phyloP scores from a whole-genome alignment of 352 stramenopile species.

The Pythium brachiatum region DNA sequence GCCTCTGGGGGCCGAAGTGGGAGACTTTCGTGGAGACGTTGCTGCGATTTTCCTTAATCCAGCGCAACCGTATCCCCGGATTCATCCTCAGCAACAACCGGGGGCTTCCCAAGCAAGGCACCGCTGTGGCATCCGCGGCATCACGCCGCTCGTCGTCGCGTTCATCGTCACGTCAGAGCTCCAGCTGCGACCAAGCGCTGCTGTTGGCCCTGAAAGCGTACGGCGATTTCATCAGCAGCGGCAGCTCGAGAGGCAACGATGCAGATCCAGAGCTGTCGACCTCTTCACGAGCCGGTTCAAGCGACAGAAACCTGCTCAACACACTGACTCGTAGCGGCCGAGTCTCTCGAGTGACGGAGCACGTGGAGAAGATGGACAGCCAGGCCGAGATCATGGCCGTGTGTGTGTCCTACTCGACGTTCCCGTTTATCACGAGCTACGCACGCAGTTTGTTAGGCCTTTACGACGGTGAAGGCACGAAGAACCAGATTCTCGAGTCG shows the following conservation, averaged over 20 bases:
- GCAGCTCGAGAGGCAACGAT: neutral
- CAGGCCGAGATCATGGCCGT: conserved; percentile 71
- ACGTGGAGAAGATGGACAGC: conserved; percentile 68
- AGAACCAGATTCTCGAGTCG: conserved; percentile 54
- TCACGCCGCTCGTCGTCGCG: conserved; percentile 13
- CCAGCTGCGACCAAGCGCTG: conserved; percentile 58
- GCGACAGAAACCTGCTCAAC: conserved; percentile 59
- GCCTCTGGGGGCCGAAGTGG: conserved; percentile 65
- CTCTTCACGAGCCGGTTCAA: neutral
- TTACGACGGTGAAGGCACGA: conserved; percentile 64
- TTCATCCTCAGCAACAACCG: conserved; percentile 54
- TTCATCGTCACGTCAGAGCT: conserved; percentile 30
- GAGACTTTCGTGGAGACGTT: conserved; percentile 62
- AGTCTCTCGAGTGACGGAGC: conserved; percentile 48
- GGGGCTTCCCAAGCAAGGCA: conserved; percentile 45
- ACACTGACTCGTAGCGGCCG: conserved; percentile 65
- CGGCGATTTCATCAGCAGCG: conserved; percentile 48
- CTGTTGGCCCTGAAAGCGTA: conserved; percentile 66
- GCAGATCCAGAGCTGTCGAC: neutral
- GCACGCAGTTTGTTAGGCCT: conserved; percentile 67
- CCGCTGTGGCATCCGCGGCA: neutral
- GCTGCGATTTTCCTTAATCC: conserved; percentile 72
- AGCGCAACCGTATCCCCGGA: conserved; percentile 66
- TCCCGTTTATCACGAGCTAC: conserved; percentile 85
- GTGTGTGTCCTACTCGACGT: conserved; percentile 78